These are phyloP conservation scores for Hygrocybe coccinea DNA, from an alignment of 768 basidiomycete genomes.

Conservation along the genomic window DNA sequence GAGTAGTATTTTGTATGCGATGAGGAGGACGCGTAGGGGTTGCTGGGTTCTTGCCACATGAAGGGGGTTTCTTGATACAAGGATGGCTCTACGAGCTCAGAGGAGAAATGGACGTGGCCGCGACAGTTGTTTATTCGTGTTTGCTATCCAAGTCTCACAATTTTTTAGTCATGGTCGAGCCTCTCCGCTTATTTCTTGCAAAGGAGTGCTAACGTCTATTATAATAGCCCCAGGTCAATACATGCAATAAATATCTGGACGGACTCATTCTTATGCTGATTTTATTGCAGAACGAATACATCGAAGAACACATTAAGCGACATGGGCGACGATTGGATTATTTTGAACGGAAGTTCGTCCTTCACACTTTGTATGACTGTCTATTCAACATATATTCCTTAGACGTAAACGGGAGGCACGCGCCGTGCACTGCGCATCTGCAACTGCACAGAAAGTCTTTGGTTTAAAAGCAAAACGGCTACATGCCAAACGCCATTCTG, in stretches of 20 bases:
- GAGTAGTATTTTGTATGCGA: conserved; percentile 59
- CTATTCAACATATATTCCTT: not conserved
- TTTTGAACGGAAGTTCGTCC: conserved; percentile 84
- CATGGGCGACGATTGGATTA: conserved; percentile 95
- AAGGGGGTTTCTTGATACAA: no score
- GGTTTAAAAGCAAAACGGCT: conserved; percentile 98
- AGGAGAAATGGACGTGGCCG: no score
- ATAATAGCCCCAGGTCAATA: conserved; percentile 55
- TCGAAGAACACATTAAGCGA: conserved; percentile 96
- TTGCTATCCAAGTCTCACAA: not conserved
- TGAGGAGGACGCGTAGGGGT: conserved; percentile 56
- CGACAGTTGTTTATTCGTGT: not conserved
- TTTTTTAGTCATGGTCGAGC: no score
- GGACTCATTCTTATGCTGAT: not conserved
- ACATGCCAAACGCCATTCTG: conserved; percentile 91
- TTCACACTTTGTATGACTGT: conserved; percentile 2
- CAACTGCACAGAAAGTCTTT: conserved; percentile 86
- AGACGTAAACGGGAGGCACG: conserved; percentile 84
- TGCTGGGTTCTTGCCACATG: conserved; percentile 76
- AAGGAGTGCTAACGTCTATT: conserved; percentile 1
- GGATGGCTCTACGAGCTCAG: no score
- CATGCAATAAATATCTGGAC: not conserved
- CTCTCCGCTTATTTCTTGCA: not conserved
- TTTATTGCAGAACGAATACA: conserved; percentile 85
- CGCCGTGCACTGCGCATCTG: conserved; percentile 70